These are phyloP conservation scores for Acanthamoeba castellanii DNA, from an alignment of 208 protist genomes.

Conservation along the genomic window DNA sequence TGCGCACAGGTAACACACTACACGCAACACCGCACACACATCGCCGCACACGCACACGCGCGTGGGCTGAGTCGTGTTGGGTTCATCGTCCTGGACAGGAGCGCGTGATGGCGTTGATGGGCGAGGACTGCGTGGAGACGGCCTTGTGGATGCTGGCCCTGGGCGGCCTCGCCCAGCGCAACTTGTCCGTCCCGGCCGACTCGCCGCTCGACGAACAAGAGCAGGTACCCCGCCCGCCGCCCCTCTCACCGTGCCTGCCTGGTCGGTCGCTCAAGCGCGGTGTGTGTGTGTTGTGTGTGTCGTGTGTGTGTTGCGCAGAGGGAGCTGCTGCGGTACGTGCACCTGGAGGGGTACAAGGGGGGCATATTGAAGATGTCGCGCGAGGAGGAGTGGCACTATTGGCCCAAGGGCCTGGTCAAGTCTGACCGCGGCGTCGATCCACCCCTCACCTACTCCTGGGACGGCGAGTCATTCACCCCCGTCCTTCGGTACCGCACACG, in stretches of 20 bases:
- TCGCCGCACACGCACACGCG: no score
- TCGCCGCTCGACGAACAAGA: neutral
- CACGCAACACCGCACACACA: no score
- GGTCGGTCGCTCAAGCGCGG: neutral
- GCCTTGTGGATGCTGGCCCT: constrained; percentile 52
- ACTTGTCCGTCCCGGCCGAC: neutral
- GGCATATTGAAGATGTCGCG: constrained; percentile 80
- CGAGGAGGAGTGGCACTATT: constrained; percentile 82
- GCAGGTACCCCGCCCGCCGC: neutral
- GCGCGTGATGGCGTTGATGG: neutral
- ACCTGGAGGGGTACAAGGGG: constrained; percentile 79
- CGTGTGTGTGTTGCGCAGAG: constrained; percentile 65
- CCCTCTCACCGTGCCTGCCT: neutral
- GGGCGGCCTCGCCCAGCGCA: neutral
- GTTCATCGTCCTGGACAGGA: neutral
- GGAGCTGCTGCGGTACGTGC: constrained; percentile 76
- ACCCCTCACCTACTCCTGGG: constrained; percentile 76
- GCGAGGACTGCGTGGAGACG: neutral
- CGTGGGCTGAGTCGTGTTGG: neutral
- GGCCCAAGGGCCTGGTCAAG: constrained; percentile 76
- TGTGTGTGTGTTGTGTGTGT: neutral
- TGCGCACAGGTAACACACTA: neutral
- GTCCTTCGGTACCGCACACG: neutral
- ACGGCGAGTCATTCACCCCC: constrained; percentile 74
- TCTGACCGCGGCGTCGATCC: constrained; percentile 6